Conservation (phyloP, 345 rosid species). For the Sisymbrium altissimum region DNA sequence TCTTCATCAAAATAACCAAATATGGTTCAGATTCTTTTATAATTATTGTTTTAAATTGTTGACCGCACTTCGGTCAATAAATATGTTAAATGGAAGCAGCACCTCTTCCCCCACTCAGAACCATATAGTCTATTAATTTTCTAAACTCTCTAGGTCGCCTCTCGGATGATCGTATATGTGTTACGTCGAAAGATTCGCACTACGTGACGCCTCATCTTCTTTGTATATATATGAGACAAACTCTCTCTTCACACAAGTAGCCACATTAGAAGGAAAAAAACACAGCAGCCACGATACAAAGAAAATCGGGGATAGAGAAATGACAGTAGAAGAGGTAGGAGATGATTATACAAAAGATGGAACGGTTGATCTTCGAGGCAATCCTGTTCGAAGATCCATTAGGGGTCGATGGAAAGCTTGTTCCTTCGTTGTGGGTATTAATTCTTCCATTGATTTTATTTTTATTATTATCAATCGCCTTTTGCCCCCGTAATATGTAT, state of each 20-base stretch:
- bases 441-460: neutral
- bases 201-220: neutral
- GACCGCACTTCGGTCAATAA: neutral
- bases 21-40: neutral
- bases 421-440: slow-evolving; percentile 71
- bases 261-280: too few species aligned
- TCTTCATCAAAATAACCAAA: neutral
- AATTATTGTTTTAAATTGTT: neutral
- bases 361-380: too few species aligned
- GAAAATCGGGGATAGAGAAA: neutral
- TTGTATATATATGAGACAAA: neutral
- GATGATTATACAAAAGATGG: slow-evolving; percentile 39
- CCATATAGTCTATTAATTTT: neutral
- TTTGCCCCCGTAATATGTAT: neutral
- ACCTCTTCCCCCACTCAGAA: neutral
- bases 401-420: slow-evolving; percentile 95
- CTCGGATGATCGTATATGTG: neutral
- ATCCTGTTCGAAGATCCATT: slow-evolving; percentile 45
- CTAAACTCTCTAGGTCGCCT: too few species aligned
- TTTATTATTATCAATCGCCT: neutral
- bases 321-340: slow-evolving; percentile 39
- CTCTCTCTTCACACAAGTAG: neutral
- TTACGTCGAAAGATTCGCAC: neutral
- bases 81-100: neutral
- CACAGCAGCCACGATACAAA: too few species aligned